These are phyloP conservation scores for Aspergillus vadensis DNA, from an alignment of 2,329 filamentous ascomycete genomes.

Conservation along the genomic window DNA sequence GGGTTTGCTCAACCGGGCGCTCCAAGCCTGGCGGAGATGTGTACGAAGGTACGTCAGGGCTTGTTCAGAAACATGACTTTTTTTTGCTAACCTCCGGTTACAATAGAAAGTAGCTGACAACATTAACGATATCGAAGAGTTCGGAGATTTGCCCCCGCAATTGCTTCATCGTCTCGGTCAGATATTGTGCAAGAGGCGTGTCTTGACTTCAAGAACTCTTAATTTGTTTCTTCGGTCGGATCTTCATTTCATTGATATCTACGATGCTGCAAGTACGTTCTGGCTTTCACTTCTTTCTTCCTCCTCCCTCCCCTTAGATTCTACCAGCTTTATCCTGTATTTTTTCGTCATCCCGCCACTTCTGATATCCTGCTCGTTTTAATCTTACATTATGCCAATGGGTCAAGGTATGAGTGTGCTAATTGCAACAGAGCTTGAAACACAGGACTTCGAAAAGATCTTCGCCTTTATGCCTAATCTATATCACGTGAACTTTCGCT, in stretches of 20 bases:
- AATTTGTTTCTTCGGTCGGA: slow-evolving; percentile 55
- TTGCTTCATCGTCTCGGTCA: slow-evolving; percentile 62
- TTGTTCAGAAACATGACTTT: too few relatives aligned
- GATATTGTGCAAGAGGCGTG: slow-evolving; percentile 65
- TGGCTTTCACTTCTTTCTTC: neutral
- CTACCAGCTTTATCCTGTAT: neutral
- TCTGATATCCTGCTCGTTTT: neutral
- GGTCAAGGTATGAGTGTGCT: slow-evolving; percentile 29
- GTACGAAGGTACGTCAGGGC: slow-evolving; percentile 52
- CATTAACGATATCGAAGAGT: slow-evolving; percentile 65
- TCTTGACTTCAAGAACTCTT: slow-evolving; percentile 53
- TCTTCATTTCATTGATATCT: slow-evolving; percentile 58
- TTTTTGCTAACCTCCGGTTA: slow-evolving; percentile 22
- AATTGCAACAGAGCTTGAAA: slow-evolving; percentile 59
- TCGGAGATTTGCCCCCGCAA: slow-evolving; percentile 62
- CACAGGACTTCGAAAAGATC: slow-evolving; percentile 76
- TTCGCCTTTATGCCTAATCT: slow-evolving; percentile 74
- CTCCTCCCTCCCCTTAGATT: neutral
- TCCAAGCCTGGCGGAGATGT: slow-evolving; percentile 54
- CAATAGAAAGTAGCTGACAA: slow-evolving; percentile 61
- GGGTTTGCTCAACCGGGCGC: slow-evolving; percentile 56
- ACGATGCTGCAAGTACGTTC: slow-evolving; percentile 60
- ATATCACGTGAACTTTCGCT: slow-evolving; percentile 72
- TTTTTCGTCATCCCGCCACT: neutral
- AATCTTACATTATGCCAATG: too few relatives aligned